Evolutionary conservation across 768 basidiomycete species (phyloP), one percentile per base, ranked within the genome.

Genomic region (Lentinula detonsa): DNA sequence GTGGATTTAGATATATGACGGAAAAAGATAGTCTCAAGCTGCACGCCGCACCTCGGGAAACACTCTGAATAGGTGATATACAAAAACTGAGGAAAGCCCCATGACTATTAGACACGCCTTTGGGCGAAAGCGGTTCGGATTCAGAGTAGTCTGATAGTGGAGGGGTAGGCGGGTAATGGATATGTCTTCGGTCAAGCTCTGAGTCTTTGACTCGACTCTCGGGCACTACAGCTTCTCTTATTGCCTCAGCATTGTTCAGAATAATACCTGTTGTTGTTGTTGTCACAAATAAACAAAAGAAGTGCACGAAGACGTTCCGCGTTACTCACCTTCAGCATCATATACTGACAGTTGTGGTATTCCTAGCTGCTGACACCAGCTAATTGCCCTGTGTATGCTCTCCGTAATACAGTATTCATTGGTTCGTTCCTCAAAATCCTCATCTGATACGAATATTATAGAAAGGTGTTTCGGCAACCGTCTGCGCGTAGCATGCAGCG

Each of bases 131-230:
- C 33, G 85, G 78, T 60, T 85, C 77, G 10, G 89, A 89, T 28
- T 81, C 83, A 28, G 87, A 84, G 66, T 79, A 80, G 69, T 90
- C 90, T 7, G 90, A 92, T 16, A 81, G 74, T 3, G 90, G 91
- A n/a, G 90, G 91, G 0, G 90, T 92, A 48, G 84, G 75, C 43
- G 90, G 91, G 70, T 85, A 91, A 66, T 85, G 82, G 3, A 81
- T 71, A 73, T 74, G 34, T 78, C 73, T 58, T 63, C 65, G 34
- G 40, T 66, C 51, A 37, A 53, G 33, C 59, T 69, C 71, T 57
- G 65, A 61, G 66, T 67, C 34, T 64, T 61, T 45, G 68, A 66
- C 7, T 64, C 64, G 34, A 61, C 59, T 21, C 57, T 63, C 45
- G 63, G 57, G 28, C 31, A 39, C 23, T 43, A 39, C 53, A 60